These are phyloP conservation scores for Omphalotus guepiniiformis DNA, from an alignment of 768 basidiomycete genomes.

Conservation along the genomic window DNA sequence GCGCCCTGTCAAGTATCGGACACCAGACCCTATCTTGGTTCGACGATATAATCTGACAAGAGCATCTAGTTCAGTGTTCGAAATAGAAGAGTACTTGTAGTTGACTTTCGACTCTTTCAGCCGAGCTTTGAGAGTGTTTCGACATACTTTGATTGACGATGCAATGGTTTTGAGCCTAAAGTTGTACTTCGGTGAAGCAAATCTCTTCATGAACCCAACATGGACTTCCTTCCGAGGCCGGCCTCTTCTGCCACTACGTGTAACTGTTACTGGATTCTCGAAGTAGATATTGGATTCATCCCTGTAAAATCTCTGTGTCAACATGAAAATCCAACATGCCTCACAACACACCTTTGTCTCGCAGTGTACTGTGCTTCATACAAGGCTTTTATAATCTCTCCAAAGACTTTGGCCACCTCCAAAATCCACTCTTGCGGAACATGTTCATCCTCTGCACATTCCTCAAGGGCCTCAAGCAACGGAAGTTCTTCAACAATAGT, in stretches of 20 bases:
- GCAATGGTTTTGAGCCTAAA: constrained; percentile 7
- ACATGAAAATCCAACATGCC: not conserved
- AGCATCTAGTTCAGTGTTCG: constrained; percentile 7
- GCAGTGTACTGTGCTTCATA: not conserved
- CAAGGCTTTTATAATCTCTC: constrained; percentile 1
- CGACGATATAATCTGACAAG: constrained; percentile 9
- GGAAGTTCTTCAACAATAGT: constrained; percentile 7
- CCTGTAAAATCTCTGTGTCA: not conserved
- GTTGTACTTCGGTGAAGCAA: constrained; percentile 1
- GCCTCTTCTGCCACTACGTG: constrained; percentile 7
- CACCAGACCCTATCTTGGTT: constrained; percentile 17
- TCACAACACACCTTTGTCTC: too few relatives aligned
- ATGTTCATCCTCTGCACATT: not conserved
- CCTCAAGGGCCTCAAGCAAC: constrained; percentile 13
- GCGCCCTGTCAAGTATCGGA: constrained; percentile 19
- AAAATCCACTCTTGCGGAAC: constrained; percentile 9
- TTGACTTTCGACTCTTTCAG: not conserved
- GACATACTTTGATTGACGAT: not conserved
- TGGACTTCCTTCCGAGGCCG: constrained; percentile 11
- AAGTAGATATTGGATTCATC: constrained; percentile 1
- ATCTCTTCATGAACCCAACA: constrained; percentile 11
- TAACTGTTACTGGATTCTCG: not conserved
- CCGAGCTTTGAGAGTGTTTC: not conserved
- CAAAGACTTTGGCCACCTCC: constrained; percentile 8
- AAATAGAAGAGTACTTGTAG: not conserved